Evolutionary conservation across 2,329 filamentous ascomycete genomes (phyloP).

Genomic region (Alternaria consortialis): DNA sequence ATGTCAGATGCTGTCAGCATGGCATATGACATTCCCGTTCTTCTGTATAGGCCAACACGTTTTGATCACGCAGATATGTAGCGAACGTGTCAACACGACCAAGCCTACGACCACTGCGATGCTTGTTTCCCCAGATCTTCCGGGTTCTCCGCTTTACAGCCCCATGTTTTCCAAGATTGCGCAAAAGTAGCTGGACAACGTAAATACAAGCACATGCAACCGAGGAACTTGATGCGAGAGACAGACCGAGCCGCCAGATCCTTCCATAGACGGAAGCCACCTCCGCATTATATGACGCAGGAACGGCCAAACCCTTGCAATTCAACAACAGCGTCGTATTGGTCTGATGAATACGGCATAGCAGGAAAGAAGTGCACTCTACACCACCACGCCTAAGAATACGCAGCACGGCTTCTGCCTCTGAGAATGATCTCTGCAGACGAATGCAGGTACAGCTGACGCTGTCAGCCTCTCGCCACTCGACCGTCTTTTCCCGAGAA

Average conservation of each 20-base stretch:
- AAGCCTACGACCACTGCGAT: neutral
- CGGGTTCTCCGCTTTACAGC: conserved; percentile 14
- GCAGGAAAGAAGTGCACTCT: neutral
- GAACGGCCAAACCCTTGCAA: conserved; percentile 6
- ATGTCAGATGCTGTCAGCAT: neutral
- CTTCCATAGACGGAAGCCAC: conserved; percentile 12
- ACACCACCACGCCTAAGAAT: neutral
- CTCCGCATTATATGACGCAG: conserved; percentile 19
- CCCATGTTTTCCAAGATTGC: neutral
- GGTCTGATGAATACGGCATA: neutral
- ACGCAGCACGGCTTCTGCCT: neutral
- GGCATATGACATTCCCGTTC: neutral
- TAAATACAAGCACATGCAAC: conserved; percentile 18
- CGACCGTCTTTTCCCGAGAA: conserved; percentile 1
- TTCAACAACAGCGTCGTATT: conserved; percentile 2
- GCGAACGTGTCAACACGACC: neutral
- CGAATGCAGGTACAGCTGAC: conserved; percentile 18
- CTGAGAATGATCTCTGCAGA: neutral
- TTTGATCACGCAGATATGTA: neutral
- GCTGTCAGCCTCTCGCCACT: neutral
- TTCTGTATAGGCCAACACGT: neutral
- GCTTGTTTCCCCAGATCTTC: conserved; percentile 20
- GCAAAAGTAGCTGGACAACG: neutral
- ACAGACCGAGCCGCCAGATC: conserved; percentile 25
- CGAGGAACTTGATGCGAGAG: conserved; percentile 12